Conservation (phyloP, 768 basidiomycete genomes). For the Udeniomyces megalosporus region DNA sequence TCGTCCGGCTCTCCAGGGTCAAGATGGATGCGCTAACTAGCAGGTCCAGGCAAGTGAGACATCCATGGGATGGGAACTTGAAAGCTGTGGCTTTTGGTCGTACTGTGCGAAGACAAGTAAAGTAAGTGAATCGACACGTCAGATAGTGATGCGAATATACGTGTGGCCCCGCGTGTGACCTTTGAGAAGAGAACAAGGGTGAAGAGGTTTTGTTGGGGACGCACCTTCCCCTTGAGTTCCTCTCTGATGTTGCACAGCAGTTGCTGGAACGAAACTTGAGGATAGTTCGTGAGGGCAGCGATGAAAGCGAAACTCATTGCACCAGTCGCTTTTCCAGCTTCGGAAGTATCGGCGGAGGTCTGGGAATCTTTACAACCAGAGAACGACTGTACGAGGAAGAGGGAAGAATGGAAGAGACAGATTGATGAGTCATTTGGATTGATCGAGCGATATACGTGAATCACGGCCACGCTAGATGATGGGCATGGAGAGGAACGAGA, state of each 20-base stretch:
- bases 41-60: too few relatives aligned
- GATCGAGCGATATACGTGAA: too few relatives aligned
- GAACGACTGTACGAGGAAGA: constrained; percentile 20
- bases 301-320: not conserved
- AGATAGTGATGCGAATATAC: constrained; percentile 2
- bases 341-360: constrained; percentile 34
- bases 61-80: constrained; percentile 26
- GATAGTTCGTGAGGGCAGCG: constrained; percentile 24
- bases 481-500: not conserved
- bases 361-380: constrained; percentile 36
- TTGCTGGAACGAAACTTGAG: constrained; percentile 28
- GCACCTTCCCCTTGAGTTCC: not conserved
- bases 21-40: too few relatives aligned
- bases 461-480: too few relatives aligned
- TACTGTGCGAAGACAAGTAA: constrained; percentile 30
- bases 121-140: not conserved
- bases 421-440: too few relatives aligned
- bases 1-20: too few relatives aligned
- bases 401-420: not conserved
- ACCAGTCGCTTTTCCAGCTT: constrained; percentile 35
- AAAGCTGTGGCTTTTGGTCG: constrained; percentile 33
- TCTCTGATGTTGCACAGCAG: constrained; percentile 17
- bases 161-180: too few relatives aligned
- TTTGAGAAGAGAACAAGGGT: not conserved
- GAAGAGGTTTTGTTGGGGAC: not conserved